Base-by-base conservation (phyloP, 1,284 basidiomycete species). In the Leccinum subfulvum region DNA sequence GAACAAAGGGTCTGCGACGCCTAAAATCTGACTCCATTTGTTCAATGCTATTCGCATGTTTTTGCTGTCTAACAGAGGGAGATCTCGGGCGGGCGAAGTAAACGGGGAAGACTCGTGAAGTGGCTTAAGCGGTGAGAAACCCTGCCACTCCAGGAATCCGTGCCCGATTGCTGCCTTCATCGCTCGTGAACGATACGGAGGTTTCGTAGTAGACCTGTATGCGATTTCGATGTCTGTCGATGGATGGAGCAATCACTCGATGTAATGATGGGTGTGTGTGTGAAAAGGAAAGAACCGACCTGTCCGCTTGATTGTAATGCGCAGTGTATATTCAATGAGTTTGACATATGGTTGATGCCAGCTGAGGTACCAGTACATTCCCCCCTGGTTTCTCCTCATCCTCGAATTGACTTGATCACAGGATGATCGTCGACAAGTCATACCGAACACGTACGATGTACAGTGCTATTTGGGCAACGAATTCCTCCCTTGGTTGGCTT, bases 1-100 rank as follows among this genome's bases (percentile, higher is more conserved):
- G 55, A 74, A 76, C 37, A 72, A 63, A 3, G 75, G 73, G 54
- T 74, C 73, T 37, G 74, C 66, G 18, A 75, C 63, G 21, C 66
- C 71, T 18, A 76, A 61, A 56, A 76, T 74, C 54, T 74, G 75
- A 30, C 75, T 74, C 73, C 73, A 74, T 30, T 76, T 76, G 18
- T 75, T 71, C 23, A 74, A 49, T 11, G 73, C 65, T 58, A 74
- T 61, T 2, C 73, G 75, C 74, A 74, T 74, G n/a, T 70, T 61
- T 37, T 62, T 62, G 61, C 56, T 71, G 44, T 75, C 74, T 51
- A 66, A 11, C 18, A 60, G 57, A 7, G 58, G 56, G 3, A 16
- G 64, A 2, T 71, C 69, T 26, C 35, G 64, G 10, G 64, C 39
- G 7, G 66, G 65, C n/a, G 62, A 63, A n/a, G 58, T 60, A 59